Evolutionary conservation across 2,329 filamentous ascomycete genomes (phyloP), one percentile per base, ranked within the genome.

Genomic region (Trichoderma cornu-damae): DNA sequence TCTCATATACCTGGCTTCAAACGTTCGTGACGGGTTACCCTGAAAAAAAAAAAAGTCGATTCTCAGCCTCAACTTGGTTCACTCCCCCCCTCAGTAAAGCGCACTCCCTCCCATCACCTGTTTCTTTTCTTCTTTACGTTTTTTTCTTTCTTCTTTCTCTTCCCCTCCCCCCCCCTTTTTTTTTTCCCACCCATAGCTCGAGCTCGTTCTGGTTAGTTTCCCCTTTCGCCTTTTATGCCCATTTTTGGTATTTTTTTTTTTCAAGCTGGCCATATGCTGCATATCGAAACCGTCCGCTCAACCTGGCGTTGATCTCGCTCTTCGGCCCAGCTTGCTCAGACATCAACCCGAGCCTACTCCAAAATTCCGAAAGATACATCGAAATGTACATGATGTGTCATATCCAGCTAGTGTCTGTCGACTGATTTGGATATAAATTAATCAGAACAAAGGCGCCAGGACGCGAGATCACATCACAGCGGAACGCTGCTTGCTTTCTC

Each of bases 311-410:
- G 28, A 42, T 42, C 35, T 38, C 43, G 52, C 16, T 38, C 16
- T 38, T 30, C 16, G 24, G 28, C 12, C 37, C 42, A 28, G 32
- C 32, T 47, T 14, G 3, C 26, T 20, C 8, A 35, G 34, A 24
- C 26, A 16, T 35, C 14, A 18, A 32, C 16, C n/a, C 20, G 34
- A 16, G 28, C 20, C n/a, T 49, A 18, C 30, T n/a, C 43, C 24
- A 44, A 48, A 14, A 26, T 8, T 14, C 12, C n/a, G 18, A 32
- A 9, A 26, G 24, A 14, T 11, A 34, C 20, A 24, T 30, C 34
- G 40, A 46, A 44, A 35, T 32, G n/a, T 3, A 49, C 20, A 32
- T 44, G 53, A 49, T 26, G 8, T 26, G 12, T 57, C 53, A 57
- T 16, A 35, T 57, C 4, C 24, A 30, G 20, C 32, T 52, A 51